Evolutionary conservation across 1,284 basidiomycete genomes (phyloP), one percentile per base, ranked within the genome.

Genomic region (Stereum hirsutum): DNA sequence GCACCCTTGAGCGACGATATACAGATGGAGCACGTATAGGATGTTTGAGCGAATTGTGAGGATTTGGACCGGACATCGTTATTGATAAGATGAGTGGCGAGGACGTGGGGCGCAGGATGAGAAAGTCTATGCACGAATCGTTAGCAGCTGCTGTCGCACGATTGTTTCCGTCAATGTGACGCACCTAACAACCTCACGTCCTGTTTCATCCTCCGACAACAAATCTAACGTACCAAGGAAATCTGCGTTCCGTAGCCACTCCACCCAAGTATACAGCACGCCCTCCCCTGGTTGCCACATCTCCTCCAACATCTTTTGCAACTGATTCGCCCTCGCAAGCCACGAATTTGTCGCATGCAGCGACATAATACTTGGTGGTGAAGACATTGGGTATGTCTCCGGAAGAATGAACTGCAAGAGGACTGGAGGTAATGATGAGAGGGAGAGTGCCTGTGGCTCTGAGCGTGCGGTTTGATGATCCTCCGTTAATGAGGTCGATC

Each of bases 11-110:
- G 63, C 2, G 74, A 70, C 17, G 71, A 68, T n/a, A 89, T 61
- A 56, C 87, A 89, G 30, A 89, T 74, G 24, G 75, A 66, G 55
- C 87, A 89, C 36, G 64, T 58, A 57, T 82, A 81, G 0, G 81
- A 76, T 24, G 65, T 69, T 44, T 73, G 66, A 3, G 75, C 69
- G 54, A 89, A 89, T 43, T 68, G 61, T 12, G 62, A 60, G 17
- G 65, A 64, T 50, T 68, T 65, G 3, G 65, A 64, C 0, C 62
- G 66, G 20, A 59, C 54, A 41, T 85, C 71, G 54, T 77, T 67
- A 1, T 66, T 61, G 14, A 60, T 55, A 19, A 89, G 66, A 12
- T 72, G 46, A 7, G 69, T 59, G 6, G 66, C 52, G 4, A 87
- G 63, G 3, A 75, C 50, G 6, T 63, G 65, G 8, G 82, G 79